Base-by-base conservation (phyloP, 192 early-diverging fungal species). In the Rhizophagus clarus region DNA sequence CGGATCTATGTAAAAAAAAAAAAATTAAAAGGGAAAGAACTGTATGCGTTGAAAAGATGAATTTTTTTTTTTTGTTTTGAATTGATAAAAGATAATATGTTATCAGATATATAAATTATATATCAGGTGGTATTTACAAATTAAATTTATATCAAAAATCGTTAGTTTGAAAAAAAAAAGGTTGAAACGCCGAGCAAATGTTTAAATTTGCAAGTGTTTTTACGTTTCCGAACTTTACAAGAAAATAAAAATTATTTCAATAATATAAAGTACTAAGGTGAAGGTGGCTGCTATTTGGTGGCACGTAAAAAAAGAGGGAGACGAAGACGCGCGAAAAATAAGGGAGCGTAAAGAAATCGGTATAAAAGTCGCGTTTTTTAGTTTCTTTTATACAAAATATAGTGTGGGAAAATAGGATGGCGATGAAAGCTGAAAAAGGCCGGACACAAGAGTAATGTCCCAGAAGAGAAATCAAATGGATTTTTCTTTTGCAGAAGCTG, bases 271-370 rank as follows among this genome's bases (percentile, higher is more conserved):
- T 56, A 31, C 34, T 20, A 68, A 68, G 26, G 37, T 24, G 66
- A 68, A 68, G 67, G 67, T 68, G 67, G 67, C 67, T 68, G 67
- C 67, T 28, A 68, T 68, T 32, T 32, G 31, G 67, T 68, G 67
- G 67, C 67, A 68, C 67, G 31, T 68, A 32, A 37, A 34, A 68
- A 64, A 68, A 68, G 67, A 68, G 67, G 32, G 67, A 68, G 67
- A 68, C 26, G 67, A 68, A 28, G 67, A 68, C 67, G 67, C 67
- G 67, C 67, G 63, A 15, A 68, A 68, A 68, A 68, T 56, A 68
- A 68, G 67, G 67, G 67, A 68, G 67, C 67, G 67, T 68, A 68
- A 68, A 68, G 67, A 68, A 68, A 68, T 32, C 20, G 29, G 34
- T 28, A 32, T 32, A 68, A 68, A 68, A 68, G 67, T 68, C 67